These are phyloP conservation scores for Epichloe elymi DNA, from an alignment of 2,329 filamentous ascomycete species.

Conservation along the genomic window DNA sequence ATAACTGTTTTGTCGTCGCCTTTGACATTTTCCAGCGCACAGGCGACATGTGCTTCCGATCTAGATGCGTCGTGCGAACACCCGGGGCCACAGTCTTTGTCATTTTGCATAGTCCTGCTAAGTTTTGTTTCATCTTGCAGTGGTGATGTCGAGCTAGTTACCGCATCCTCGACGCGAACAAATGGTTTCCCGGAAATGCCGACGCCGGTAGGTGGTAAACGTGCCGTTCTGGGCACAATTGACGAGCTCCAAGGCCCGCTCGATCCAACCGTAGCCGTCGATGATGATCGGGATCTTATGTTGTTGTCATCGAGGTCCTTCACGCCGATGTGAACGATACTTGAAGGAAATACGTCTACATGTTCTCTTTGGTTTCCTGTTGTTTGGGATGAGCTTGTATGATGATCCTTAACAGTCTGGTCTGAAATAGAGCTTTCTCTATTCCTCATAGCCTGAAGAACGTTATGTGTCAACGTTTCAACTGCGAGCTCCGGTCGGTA, in stretches of 20 bases:
- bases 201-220: background rate
- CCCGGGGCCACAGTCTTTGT: background rate
- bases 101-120: background rate
- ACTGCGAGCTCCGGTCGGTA: slow-evolving; percentile 25
- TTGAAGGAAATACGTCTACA: background rate
- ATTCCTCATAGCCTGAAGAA: slow-evolving; percentile 24
- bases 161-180: background rate
- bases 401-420: background rate
- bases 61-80: background rate
- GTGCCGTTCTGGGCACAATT: background rate
- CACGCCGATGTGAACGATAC: background rate
- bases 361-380: slow-evolving; percentile 10
- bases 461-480: slow-evolving; percentile 31
- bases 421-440: slow-evolving; percentile 3
- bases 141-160: background rate
- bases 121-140: background rate
- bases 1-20: slow-evolving; percentile 3
- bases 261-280: background rate
- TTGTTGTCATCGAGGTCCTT: background rate
- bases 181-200: background rate
- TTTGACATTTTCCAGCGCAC: slow-evolving; percentile 15
- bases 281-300: background rate
- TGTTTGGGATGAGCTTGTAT: slow-evolving; percentile 4
- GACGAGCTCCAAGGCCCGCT: background rate
- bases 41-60: background rate